These are phyloP conservation scores for Mrakia frigida DNA, from an alignment of 768 basidiomycete genomes.

Conservation along the genomic window DNA sequence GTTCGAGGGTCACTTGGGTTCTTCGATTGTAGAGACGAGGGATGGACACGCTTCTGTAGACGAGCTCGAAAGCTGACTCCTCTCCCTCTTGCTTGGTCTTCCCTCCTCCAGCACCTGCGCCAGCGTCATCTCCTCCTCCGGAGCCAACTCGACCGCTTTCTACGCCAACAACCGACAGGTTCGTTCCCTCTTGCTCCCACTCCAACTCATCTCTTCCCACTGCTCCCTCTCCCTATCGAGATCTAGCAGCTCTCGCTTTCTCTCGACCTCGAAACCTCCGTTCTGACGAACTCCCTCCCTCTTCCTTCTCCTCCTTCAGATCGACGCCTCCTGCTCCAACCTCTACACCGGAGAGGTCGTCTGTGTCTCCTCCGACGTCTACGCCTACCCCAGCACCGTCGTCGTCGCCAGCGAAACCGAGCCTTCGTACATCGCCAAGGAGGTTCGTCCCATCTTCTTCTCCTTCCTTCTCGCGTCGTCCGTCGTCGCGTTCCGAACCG, in stretches of 20 bases:
- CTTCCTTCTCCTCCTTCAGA: slow-evolving; percentile 30
- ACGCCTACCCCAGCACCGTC: slow-evolving; percentile 49
- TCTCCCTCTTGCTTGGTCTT: not conserved
- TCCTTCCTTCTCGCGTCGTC: not conserved
- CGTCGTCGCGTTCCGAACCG: not conserved
- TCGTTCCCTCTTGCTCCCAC: not conserved
- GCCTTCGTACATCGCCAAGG: slow-evolving; percentile 27
- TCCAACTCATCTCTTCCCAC: not conserved
- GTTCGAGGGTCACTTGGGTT: no score
- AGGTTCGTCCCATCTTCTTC: not conserved
- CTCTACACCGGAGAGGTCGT: slow-evolving; percentile 73
- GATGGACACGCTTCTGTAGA: not conserved
- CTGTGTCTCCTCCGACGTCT: slow-evolving; percentile 50
- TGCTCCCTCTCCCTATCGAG: not conserved
- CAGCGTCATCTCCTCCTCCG: slow-evolving; percentile 45
- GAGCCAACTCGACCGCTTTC: slow-evolving; percentile 56
- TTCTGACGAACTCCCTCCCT: not conserved
- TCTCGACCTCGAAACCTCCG: no score
- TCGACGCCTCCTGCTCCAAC: slow-evolving; percentile 53
- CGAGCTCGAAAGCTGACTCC: not conserved
- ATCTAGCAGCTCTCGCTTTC: not conserved
- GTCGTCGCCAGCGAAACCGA: slow-evolving; percentile 35
- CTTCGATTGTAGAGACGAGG: not conserved
- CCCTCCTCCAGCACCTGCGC: slow-evolving; percentile 51
- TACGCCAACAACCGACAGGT: slow-evolving; percentile 66